Base-by-base conservation (phyloP, 805 yeast species). In the Ogataea populi-albae region DNA sequence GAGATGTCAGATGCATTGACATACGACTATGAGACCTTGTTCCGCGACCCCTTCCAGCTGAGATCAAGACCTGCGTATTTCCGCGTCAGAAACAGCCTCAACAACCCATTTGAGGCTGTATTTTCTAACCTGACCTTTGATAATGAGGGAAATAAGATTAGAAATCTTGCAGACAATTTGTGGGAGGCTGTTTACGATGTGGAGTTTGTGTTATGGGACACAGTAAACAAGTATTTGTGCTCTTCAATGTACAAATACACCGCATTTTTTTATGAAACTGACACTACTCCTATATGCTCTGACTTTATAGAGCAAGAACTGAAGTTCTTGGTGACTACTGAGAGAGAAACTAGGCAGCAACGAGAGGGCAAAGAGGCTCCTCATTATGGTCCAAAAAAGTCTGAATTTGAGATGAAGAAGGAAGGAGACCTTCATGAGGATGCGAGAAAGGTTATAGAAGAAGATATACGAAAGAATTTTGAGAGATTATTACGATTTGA, bases 11-110 rank as follows among this genome's bases (percentile, higher is more conserved):
- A 15, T 9, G 17, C 5, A 6, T 14, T 14, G 16, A 11, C 17
- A 15, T 37, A 37, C 20, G 26, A 23, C 20, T 37, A 37, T 23
- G 14, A 23, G 12, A 17, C 4, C 18, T 14, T 17, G 30, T 32
- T 25, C 28, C 28, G 15, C 9, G 14, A 25, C 14, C 28, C 28
- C 15, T 25, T 25, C 28, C 9, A 25, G 15, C 11, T 7, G 14
- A 25, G 28, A 12, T 25, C 28, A 8, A n/a, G 15, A 25, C 28
- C 28, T 9, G 28, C 28, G 14, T 25, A 9, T 17, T 25, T 12
- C 28, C 28, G 14, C 15, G 28, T 25, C 15, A 25, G 28, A 8
- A 25, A 17, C 14, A 25, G 14, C 7, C 28, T 25, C 17, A 25
- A 12, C 14, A 25, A 25, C 15, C 28, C 28, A 25, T 25, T 25